Base-by-base conservation (phyloP, 352 stramenopile genomes). In the Phytophthora kernoviae region DNA sequence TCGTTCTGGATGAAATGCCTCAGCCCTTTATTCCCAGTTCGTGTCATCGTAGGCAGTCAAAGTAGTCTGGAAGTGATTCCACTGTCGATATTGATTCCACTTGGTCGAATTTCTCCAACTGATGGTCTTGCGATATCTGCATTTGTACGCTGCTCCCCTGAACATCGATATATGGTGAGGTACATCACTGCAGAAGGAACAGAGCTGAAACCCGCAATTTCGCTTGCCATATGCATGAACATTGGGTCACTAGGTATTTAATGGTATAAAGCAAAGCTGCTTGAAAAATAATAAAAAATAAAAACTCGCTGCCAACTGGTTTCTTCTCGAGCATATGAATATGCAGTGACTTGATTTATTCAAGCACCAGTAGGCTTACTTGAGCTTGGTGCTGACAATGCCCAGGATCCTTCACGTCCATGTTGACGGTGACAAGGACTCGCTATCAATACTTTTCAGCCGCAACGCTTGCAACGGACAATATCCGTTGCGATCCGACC, bases 151-250 rank as follows among this genome's bases (percentile, higher is more conserved):
- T 21, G 37, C 3, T 30, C 18, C 11, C 8, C 15, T 20, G 6
- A 43, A 9, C 37, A 1, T 4, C 2, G 37, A 18, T 8, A 43
- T 43, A 43, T 14, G 15, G 37, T 39, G 33, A n/a, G 10, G 18
- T 21, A 8, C 21, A 17, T 43, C 11, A n/a, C 37, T 43, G 37
- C 37, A 22, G 15, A 22, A n/a, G 9, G 37, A 20, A 20, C 14
- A 43, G 14, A 21, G 6, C 8, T 21, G 14, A 21, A 8, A n/a
- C 33, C 33, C 33, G 33, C 14, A 39, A 12, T 39, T 43, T 21
- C 37, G 37, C 37, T 21, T 43, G 37, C 24, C 54, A 62, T 62
- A 18, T 50, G 54, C 34, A 17, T 33, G 11, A 26, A n/a, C 40
- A 51, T 58, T 15, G 42, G 42, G 30, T 60, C 21, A 10, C 41